Conservation (phyloP, 768 basidiomycete species). For the Chlorophyllum brunneum region DNA sequence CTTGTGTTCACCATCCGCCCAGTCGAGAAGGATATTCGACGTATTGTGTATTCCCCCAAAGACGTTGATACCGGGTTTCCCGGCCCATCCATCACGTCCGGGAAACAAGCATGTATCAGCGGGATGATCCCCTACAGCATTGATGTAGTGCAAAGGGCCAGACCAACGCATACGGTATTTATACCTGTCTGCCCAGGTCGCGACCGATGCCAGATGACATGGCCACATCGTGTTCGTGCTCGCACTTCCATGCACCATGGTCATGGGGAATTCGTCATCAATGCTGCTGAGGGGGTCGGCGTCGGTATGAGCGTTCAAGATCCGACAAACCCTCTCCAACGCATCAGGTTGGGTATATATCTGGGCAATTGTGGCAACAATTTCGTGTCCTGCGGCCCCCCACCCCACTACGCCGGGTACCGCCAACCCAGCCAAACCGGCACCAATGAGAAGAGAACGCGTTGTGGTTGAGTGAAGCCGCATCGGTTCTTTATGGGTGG, state of each 20-base stretch:
- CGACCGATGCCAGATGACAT: conserved; percentile 81
- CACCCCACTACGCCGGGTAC: conserved; percentile 7
- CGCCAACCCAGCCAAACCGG: background rate
- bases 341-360: conserved; percentile 80
- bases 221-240: conserved; percentile 23
- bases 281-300: conserved; percentile 20
- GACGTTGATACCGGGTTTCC: conserved; percentile 53
- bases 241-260: background rate
- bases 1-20: conserved; percentile 28
- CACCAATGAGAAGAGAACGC: background rate
- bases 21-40: conserved; percentile 56
- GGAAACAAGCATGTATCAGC: conserved; percentile 73
- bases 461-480: background rate
- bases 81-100: conserved; percentile 71
- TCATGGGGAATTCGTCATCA: background rate
- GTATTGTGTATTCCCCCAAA: conserved; percentile 78
- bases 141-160: conserved; percentile 71
- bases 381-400: conserved; percentile 68
- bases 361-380: conserved; percentile 92
- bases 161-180: conserved; percentile 69
- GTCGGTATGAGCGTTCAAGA: conserved; percentile 51
- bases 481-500: background rate
- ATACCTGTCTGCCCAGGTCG: conserved; percentile 84
- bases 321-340: conserved; percentile 59
- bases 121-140: conserved; percentile 74